Evolutionary conservation across 2,329 filamentous ascomycete genomes (phyloP), one percentile per base, ranked within the genome.

Genomic region (Paramyrothecium sp.): DNA sequence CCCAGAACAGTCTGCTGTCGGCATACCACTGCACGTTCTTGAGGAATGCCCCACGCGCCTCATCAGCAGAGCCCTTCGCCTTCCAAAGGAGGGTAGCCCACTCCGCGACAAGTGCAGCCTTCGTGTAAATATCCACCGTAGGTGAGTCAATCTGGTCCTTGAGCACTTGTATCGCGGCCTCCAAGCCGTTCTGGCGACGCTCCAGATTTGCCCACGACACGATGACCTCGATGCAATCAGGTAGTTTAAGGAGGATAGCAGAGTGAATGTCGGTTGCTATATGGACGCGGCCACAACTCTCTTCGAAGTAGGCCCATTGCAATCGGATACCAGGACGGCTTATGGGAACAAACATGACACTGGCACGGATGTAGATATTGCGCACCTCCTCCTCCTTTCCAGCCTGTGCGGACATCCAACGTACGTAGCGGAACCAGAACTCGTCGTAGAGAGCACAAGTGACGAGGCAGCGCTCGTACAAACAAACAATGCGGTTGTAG

Each of bases 371-470:
- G 70, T 96, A 98, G 61, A 98, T 95, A 72, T 91, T 93, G 57
- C 95, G 89, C 7, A 94, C 89, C 69, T 97, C 93, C 70, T 97
- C 91, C 50, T 92, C 87, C 72, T 96, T 97, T 64, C 82, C 87
- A 2, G 85, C 76, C 69, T 96, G 91, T 0, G 86, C 86, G 58
- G 84, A 82, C 90, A 97, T 96, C 95, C 95, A 99, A 46, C 94
- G 83, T 17, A 90, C 91, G 73, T 97, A 99, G n/a, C 95, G 89
- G 67, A 96, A 87, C 95, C 95, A 99, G 73, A 98, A 96, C 70
- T 98, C 94, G 53, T 98, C 94, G 70, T 99, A 97, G 64, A 96
- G 89, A 17, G 95, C 94, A 67, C 91, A 96, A 0, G 92, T 94
- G 38, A 97, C 91, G 54, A 99, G 76, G 67, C 93, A 98, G 54